Percentiles rank a stretch among this genome's conserved stretches.
phyloP scores from a whole-genome alignment of 257 asterid genomes.

The Cruciata laevipes region DNA sequence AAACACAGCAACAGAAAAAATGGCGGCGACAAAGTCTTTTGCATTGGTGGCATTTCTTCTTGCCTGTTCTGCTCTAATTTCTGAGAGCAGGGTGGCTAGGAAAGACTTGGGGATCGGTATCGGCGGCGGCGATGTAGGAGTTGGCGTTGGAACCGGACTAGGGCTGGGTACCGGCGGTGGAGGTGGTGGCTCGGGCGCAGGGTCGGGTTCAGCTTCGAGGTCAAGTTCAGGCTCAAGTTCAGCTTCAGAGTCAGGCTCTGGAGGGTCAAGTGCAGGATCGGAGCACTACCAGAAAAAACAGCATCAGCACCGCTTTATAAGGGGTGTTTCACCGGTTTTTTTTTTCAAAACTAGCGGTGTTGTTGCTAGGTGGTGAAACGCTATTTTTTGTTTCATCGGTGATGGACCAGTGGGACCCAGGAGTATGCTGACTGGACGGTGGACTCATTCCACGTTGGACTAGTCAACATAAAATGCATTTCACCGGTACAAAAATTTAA shows the following conservation, averaged over 20 bases:
- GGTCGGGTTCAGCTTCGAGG: slow-evolving; percentile 15
- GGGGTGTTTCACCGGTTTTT: too few species aligned
- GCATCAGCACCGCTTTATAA: too few species aligned
- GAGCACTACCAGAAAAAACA: too few species aligned
- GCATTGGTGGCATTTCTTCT: slow-evolving; percentile 13
- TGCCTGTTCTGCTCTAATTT: slow-evolving; percentile 10
- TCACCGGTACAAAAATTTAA: too few species aligned
- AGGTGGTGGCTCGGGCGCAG: slow-evolving; percentile 22
- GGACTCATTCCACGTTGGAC: too few species aligned
- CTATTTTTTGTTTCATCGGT: too few species aligned
- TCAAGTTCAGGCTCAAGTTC: slow-evolving; percentile 24
- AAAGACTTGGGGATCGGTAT: slow-evolving; percentile 27
- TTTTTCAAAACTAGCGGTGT: too few species aligned
- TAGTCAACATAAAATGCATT: too few species aligned
- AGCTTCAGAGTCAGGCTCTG: slow-evolving; percentile 19
- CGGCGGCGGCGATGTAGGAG: slow-evolving; percentile 29
- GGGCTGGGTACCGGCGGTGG: slow-evolving; percentile 30
- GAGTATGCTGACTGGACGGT: too few species aligned
- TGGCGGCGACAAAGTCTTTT: neutral
- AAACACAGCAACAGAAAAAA: too few species aligned
- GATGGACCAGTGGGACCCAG: too few species aligned
- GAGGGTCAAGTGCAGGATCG: slow-evolving; percentile 14
- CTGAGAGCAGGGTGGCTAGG: slow-evolving; percentile 25
- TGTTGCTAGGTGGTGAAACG: too few species aligned
- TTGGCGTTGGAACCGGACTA: slow-evolving; percentile 30